Evolutionary conservation across 2,329 filamentous ascomycete genomes (phyloP), one percentile per base, ranked within the genome.

Genomic region (Epichloe aotearoae): DNA sequence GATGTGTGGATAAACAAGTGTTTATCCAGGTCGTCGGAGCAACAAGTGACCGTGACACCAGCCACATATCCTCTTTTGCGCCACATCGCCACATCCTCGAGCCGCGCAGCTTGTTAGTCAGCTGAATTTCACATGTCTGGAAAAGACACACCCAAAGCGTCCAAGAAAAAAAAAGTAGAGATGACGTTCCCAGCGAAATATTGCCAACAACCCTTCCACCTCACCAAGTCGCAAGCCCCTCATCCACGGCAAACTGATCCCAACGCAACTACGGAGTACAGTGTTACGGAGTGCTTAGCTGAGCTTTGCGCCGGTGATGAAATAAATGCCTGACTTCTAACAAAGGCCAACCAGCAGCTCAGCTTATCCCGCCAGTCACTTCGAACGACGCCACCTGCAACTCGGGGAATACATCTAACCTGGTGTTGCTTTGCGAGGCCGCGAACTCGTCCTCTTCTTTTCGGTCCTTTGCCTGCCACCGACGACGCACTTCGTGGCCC

Each of bases 21-120:
- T 54, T 54, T 56, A 52, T 50, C 51, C 33, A n/a, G 1, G 49
- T 56, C 36, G 53, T 40, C 39, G 46, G 50, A 53, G 50, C 48
- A 54, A 55, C 50, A 20, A 20, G 8, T 30, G 5, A 19, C 34
- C 17, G 8, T 30, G 5, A 19, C 34, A 37, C 34, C 34, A 37
- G 47, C 52, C 50, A 49, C 52, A 46, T 30, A 2, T 42, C 10
- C 38, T 19, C 1, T 4, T 12, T 5, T 33, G 34, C 33, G 44
- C 30, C 37, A 34, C 37, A 43, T 4, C 36, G n/a, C 23, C 45
- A 34, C 30, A 37, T 4, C 14, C 5, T 8, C 10, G 11, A n/a
- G 34, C 20, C 37, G 4, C 20, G n/a, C 2, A 15, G 23, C 45
- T 42, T 51, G 10, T 30, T 30, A 15, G 38, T 47, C 39, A 44